Base-by-base conservation (phyloP, 2,329 filamentous ascomycete species). In the Zopfia rhizophila region DNA sequence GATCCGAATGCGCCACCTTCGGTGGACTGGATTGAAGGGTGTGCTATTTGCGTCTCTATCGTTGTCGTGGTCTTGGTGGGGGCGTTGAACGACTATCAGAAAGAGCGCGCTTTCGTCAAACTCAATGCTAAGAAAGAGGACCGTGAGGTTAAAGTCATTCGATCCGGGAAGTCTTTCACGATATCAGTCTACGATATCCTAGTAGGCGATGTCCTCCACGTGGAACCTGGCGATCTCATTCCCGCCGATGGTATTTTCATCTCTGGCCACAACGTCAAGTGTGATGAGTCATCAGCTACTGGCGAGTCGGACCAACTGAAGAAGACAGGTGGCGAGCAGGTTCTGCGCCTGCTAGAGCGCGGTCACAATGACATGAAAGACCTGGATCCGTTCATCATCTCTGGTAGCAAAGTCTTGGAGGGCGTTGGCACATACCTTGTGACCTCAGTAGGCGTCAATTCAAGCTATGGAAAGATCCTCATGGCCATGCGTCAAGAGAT, bases 231-330 rank as follows among this genome's bases (percentile, higher is more conserved):
- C 50, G 87, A 90, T 58, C 77, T 88, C 43, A 79, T 90, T 25
- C 86, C 87, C 0, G 86, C 85, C 1, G 87, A 90, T 62, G 87
- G 87, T 5, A 78, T 89, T 40, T 82, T 90, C 48, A 85, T 90
- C 49, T 76, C 79, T 8, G 85, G 85, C 2, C 82, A 87, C 53
- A 83, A 82, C 28, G 70, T 89, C 49, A 85, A 86, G 66, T 90
- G 86, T 59, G 87, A 90, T 57, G 87, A 90, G 61, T 89, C 86
- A 3, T 88, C 86, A 8, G 85, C 85, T 1, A 90, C 87, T 10
- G 87, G 87, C 55, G 87, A 90, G 70, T 89, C 86, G 0, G 87
- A 90, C 58, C 79, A 86, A 38, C 81, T 89, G 67, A 86, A 84
- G 69, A 90, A 90, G 72, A 83, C 79, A 1, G 65, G 75, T 5